Base-by-base conservation (phyloP, 441 rosid genomes). In the Croton setiger region DNA sequence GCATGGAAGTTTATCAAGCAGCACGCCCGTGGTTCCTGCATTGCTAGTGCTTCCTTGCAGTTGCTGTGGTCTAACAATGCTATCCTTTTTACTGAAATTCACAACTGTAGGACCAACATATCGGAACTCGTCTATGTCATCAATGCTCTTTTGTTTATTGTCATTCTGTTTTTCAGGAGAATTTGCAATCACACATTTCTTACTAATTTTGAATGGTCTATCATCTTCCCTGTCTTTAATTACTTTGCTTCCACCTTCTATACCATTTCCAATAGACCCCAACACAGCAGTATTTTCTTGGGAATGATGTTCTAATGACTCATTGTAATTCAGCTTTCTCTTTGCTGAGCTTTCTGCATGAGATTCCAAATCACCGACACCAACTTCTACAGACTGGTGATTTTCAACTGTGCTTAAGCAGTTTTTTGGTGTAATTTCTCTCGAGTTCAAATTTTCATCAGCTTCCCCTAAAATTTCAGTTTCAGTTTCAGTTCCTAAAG, bases 91-190 rank as follows among this genome's bases (percentile, higher is more conserved):
- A 21, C 61, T 6, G 41, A 41, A 52, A 48, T 69, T 49, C 13
- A 57, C 11, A 71, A 1, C 39, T 33, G 62, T 60, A 41, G 71
- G 55, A 54, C 76, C 71, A 33, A 23, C 62, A 54, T 64, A 68
- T 64, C 70, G 65, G 27, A 67, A 69, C 66, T 67, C 67, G 23
- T 80, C 76, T 17, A 64, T 74, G 33, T 76, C 76, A 35, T 78
- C 72, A 7, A 66, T 45, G 62, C 68, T 69, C 71, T 68, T 68
- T 27, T 17, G 10, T 2, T 11, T 43, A 59, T 39, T 45, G 14
- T 17, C 8, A 39, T 72, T 49, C 35, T 5, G 53, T 45, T 54
- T 68, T 48, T 14, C 72, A 14, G 31, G 48, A 69, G 60, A 69
- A 49, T 37, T 69, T 21, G 37, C 39, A 21, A 2, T 41, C 5